These are phyloP conservation scores for Debaryomyces hansenii DNA, from an alignment of 805 yeast species.

Conservation along the genomic window DNA sequence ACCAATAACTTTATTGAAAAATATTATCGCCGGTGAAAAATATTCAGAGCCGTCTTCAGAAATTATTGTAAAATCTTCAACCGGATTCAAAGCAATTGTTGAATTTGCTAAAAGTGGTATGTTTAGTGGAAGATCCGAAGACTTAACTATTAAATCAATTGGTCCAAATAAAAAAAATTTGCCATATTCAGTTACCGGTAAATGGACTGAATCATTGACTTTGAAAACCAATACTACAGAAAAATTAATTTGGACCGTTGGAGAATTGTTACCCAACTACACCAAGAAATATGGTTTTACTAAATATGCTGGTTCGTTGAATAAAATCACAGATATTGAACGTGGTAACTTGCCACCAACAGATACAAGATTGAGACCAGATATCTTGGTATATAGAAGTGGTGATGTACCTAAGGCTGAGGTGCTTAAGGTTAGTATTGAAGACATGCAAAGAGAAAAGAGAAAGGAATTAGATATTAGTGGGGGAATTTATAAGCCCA, in stretches of 20 bases:
- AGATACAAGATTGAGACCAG: constrained; percentile 90
- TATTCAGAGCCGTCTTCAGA: constrained; percentile 83
- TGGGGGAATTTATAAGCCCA: constrained; percentile 51
- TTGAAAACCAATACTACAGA: constrained; percentile 43
- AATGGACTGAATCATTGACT: constrained; percentile 75
- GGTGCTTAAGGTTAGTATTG: constrained; percentile 61
- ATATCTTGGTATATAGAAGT: constrained; percentile 67
- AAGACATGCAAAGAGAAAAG: constrained; percentile 77
- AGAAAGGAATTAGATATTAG: constrained; percentile 57
- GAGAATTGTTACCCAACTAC: constrained; percentile 58
- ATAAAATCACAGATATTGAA: constrained; percentile 76
- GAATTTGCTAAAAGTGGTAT: constrained; percentile 81
- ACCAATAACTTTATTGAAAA: constrained; percentile 81
- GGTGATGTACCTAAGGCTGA: constrained; percentile 77
- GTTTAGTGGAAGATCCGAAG: constrained; percentile 83
- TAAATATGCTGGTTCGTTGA: constrained; percentile 74
- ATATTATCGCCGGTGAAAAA: constrained; percentile 91
- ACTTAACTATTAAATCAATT: constrained; percentile 45
- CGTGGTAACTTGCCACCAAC: constrained; percentile 68
- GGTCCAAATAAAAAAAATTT: constrained; percentile 35
- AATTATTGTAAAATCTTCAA: constrained; percentile 63
- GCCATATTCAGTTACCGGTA: constrained; percentile 58
- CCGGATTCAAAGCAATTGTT: constrained; percentile 68
- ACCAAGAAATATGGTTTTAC: constrained; percentile 83
- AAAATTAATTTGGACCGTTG: constrained; percentile 67